phyloP scores from a whole-genome alignment of 164 flowering plant species.

The Chimonanthus praecox region DNA sequence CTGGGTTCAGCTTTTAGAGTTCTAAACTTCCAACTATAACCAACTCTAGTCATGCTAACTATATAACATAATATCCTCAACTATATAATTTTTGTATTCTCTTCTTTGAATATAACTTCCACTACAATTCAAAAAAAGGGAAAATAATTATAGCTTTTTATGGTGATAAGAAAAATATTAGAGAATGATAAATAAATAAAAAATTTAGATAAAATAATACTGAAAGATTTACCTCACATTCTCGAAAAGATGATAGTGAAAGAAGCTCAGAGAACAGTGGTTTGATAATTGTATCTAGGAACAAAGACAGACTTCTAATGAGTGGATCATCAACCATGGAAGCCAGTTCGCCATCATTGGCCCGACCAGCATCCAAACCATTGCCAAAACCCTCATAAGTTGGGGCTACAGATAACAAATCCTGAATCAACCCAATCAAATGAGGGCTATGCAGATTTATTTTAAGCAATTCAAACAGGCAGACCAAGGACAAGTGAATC shows the following conservation, averaged over 20 bases:
- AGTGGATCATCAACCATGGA: slow-evolving; percentile 32
- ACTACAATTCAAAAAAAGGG: no score
- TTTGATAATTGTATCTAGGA: slow-evolving; percentile 42
- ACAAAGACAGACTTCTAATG: slow-evolving; percentile 29
- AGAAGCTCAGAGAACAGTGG: slow-evolving; percentile 62
- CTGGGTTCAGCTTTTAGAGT: no score
- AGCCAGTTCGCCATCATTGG: slow-evolving; percentile 25
- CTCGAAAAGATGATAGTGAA: slow-evolving; percentile 32
- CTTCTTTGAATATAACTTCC: no score
- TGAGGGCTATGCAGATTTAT: slow-evolving; percentile 23
- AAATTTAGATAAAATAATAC: no score
- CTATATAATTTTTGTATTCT: no score
- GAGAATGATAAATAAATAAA: no score
- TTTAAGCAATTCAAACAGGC: slow-evolving; percentile 56
- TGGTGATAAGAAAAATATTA: no score
- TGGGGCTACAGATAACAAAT: slow-evolving; percentile 35
- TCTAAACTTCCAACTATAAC: no score
- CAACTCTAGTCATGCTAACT: no score
- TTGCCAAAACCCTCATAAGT: slow-evolving; percentile 14
- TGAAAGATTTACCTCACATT: slow-evolving; percentile 49
- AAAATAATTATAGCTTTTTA: no score
- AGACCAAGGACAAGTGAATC: slow-evolving; percentile 43
- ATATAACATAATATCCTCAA: no score
- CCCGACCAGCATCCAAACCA: slow-evolving; percentile 12
- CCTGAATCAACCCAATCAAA: slow-evolving; percentile 36